These are phyloP conservation scores for Ophiostoma ulmi DNA, from an alignment of 2,329 filamentous ascomycete species.

Conservation along the genomic window DNA sequence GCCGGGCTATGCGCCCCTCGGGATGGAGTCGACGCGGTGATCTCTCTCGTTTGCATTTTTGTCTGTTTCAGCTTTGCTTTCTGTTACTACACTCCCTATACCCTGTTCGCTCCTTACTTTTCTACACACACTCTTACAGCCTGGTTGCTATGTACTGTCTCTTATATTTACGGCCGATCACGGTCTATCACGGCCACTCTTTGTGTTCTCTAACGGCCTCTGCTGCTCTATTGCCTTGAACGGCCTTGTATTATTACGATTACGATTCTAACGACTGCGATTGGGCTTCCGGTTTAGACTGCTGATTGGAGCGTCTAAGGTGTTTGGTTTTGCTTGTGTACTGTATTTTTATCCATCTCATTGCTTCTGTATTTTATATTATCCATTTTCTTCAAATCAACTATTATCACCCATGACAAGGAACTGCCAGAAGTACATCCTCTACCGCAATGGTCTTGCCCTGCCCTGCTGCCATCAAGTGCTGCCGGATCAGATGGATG, in stretches of 20 bases:
- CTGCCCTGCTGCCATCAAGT: neutral
- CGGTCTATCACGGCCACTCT: neutral
- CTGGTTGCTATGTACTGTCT: neutral
- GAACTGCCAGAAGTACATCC: neutral
- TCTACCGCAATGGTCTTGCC: neutral
- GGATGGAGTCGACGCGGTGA: constrained; percentile 26
- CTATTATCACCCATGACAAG: neutral
- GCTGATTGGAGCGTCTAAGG: constrained; percentile 8
- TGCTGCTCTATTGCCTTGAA: neutral
- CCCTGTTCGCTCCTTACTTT: neutral
- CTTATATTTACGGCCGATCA: neutral
- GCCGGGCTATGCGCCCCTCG: constrained; percentile 22
- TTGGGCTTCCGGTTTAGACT: neutral
- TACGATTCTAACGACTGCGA: constrained; percentile 5
- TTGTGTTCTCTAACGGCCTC: neutral
- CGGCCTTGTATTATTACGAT: constrained; percentile 9
- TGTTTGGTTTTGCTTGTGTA: constrained; percentile 1
- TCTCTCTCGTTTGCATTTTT: neutral
- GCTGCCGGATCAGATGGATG: constrained; percentile 1
- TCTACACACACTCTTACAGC: neutral
- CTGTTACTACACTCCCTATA: neutral
- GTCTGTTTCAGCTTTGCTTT: neutral
- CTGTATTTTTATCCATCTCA: neutral
- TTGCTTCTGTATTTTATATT: neutral
- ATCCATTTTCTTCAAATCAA: neutral